A percentile compares a stretch with the other conserved stretches of the same genome.
Conservation (phyloP, 345 rosid genomes). For the Sisymbrium irio region DNA sequence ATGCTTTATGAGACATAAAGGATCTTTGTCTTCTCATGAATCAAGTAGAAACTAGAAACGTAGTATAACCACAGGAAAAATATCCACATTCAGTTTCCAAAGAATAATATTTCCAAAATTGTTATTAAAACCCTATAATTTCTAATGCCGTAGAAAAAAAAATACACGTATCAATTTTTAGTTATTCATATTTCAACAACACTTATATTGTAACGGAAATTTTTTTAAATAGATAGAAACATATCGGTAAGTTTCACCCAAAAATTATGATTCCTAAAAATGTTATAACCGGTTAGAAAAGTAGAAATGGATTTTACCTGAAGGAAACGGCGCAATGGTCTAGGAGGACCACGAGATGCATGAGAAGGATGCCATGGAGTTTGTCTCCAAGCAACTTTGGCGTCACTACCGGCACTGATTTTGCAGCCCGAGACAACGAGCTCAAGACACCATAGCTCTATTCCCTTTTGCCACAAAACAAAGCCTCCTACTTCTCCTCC, state of each 20-base stretch:
- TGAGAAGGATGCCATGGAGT: slow-evolving; percentile 94
- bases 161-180: neutral
- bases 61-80: slow-evolving; percentile 30
- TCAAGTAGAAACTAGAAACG: slow-evolving; percentile 14
- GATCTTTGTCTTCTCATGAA: slow-evolving; percentile 32
- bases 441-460: slow-evolving; percentile 86
- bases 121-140: neutral
- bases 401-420: slow-evolving; percentile 90
- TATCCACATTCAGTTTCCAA: neutral
- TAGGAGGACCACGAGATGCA: slow-evolving; percentile 82
- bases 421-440: slow-evolving; percentile 74
- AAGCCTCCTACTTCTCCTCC: slow-evolving; percentile 69
- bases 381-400: slow-evolving; percentile 87
- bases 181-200: too few relatives aligned
- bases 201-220: neutral
- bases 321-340: slow-evolving; percentile 78
- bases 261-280: neutral
- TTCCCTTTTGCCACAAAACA: slow-evolving; percentile 70
- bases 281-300: neutral
- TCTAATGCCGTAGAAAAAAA: neutral
- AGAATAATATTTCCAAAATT: neutral
- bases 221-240: neutral
- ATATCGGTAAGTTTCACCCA: neutral
- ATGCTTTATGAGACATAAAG: slow-evolving; percentile 31
- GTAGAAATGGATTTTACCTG: slow-evolving; percentile 46